Evolutionary conservation across 1,284 basidiomycete genomes (phyloP).

Genomic region (Boletus mariae): DNA sequence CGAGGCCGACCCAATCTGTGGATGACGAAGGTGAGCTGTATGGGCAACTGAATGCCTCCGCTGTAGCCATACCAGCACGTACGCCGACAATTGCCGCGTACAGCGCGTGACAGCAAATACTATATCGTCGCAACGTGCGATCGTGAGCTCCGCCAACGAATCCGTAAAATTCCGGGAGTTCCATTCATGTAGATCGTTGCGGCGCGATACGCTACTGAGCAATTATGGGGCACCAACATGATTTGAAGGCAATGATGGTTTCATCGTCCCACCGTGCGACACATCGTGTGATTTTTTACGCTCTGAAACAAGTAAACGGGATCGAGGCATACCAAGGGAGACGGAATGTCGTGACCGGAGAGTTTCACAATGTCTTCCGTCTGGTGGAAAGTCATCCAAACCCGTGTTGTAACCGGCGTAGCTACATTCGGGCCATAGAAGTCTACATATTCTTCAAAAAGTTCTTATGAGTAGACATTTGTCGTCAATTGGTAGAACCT

Average conservation of each 20-base stretch:
- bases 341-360: too few relatives aligned
- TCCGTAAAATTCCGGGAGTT: slow-evolving; percentile 92
- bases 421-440: too few relatives aligned
- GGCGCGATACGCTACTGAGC: slow-evolving; percentile 87
- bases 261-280: background rate
- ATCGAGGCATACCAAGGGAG: too few relatives aligned
- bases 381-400: too few relatives aligned
- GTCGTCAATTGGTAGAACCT: too few relatives aligned
- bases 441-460: too few relatives aligned
- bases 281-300: slow-evolving; percentile 7
- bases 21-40: too few relatives aligned
- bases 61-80: slow-evolving; percentile 93
- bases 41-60: slow-evolving; percentile 65
- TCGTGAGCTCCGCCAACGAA: slow-evolving; percentile 86
- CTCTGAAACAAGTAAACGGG: background rate
- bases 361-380: too few relatives aligned
- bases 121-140: slow-evolving; percentile 99
- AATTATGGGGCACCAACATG: slow-evolving; percentile 75
- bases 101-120: slow-evolving; percentile 94
- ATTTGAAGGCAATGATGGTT: background rate
- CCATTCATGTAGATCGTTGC: slow-evolving; percentile 96
- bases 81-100: slow-evolving; percentile 99
- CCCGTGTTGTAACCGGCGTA: too few relatives aligned
- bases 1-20: too few relatives aligned
- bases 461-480: too few relatives aligned